phyloP scores from a whole-genome alignment of 352 stramenopile genomes.

The Phytophthora pisi region DNA sequence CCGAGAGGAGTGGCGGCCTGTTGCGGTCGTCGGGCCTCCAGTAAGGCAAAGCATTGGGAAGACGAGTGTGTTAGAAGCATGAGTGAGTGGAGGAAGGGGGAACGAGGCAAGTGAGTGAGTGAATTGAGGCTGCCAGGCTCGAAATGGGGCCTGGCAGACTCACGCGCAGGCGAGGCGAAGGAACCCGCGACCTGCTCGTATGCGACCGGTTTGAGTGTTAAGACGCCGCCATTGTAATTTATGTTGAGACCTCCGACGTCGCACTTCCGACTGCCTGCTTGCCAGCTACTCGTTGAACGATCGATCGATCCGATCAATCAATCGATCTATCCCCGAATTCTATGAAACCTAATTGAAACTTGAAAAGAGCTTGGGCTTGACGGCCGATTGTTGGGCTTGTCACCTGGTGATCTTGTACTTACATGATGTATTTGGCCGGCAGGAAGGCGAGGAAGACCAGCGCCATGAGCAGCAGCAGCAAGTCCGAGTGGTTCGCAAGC shows the following conservation, averaged over 20 bases:
- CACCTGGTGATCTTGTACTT: constrained; percentile 1
- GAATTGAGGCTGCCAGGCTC: constrained; percentile 1
- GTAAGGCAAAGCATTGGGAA: constrained; percentile 24
- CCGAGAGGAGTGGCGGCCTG: constrained; percentile 55
- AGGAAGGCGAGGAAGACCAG: constrained; percentile 32
- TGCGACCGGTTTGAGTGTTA: constrained; percentile 27
- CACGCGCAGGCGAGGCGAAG: constrained; percentile 17
- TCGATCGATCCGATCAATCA: too few relatives aligned
- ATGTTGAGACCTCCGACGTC: constrained; percentile 40
- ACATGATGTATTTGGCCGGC: constrained; percentile 33
- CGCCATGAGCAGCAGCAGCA: constrained; percentile 31
- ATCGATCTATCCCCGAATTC: neutral
- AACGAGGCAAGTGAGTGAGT: constrained; percentile 15
- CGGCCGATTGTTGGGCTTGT: neutral
- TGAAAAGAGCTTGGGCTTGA: neutral
- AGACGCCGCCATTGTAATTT: constrained; percentile 50
- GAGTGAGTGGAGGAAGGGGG: constrained; percentile 12
- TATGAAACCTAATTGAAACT: constrained; percentile 1
- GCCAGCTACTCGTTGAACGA: too few relatives aligned
- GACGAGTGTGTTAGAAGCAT: constrained; percentile 20
- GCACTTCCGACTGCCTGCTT: constrained; percentile 5
- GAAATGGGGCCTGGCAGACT: constrained; percentile 4
- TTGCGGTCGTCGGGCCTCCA: constrained; percentile 56
- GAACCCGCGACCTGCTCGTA: constrained; percentile 23
- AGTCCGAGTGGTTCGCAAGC: constrained; percentile 20